These are phyloP conservation scores for Eucalyptus cladocalyx DNA, from an alignment of 345 rosid species.

Conservation along the genomic window DNA sequence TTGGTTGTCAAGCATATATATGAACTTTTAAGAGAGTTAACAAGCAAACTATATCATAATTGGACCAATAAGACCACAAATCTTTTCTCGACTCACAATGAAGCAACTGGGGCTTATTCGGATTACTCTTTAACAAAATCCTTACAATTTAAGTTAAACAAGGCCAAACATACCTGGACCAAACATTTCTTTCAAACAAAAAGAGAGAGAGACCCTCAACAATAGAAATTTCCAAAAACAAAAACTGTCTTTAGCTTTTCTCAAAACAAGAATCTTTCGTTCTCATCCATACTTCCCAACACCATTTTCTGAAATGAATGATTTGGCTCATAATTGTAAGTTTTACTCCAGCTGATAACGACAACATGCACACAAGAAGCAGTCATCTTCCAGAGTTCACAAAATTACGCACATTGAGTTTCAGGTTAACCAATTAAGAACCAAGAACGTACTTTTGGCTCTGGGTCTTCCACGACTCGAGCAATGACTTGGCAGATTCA, in stretches of 20 bases:
- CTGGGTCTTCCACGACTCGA: constrained; percentile 61
- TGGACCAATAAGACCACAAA: background rate
- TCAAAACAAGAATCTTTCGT: background rate
- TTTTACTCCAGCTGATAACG: background rate
- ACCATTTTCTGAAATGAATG: background rate
- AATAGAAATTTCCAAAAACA: background rate
- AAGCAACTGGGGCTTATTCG: background rate
- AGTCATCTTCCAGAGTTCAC: background rate
- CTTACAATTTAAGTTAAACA: background rate
- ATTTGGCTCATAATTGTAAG: background rate
- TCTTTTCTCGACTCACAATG: background rate
- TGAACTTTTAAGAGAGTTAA: background rate
- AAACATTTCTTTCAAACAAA: background rate
- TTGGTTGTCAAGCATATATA: background rate
- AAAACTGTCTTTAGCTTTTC: background rate
- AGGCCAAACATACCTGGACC: background rate
- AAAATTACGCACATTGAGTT: background rate
- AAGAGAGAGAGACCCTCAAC: background rate
- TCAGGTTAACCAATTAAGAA: background rate
- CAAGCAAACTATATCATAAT: background rate
- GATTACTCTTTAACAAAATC: background rate
- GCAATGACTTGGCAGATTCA: constrained; percentile 43
- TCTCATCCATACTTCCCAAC: background rate
- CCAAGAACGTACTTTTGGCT: constrained; percentile 25
- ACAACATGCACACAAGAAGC: background rate